phyloP scores from a whole-genome alignment of 306 rosid species.

The Biancaea sappan region DNA sequence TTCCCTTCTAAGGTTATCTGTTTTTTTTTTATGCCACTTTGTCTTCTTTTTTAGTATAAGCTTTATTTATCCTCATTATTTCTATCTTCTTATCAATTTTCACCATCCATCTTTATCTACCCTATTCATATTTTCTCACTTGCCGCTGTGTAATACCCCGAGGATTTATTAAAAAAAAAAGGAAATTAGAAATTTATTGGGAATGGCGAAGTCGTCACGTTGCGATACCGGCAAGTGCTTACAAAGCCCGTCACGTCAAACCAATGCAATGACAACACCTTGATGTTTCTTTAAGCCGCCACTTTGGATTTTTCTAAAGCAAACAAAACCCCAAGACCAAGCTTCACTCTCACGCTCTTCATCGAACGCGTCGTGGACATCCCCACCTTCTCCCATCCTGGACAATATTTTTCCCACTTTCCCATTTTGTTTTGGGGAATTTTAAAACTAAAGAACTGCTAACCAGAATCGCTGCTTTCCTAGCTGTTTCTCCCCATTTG shows the following conservation, averaged over 20 bases:
- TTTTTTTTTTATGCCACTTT: too few relatives aligned
- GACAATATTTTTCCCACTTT: conserved; percentile 1
- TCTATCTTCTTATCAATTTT: too few relatives aligned
- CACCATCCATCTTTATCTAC: too few relatives aligned
- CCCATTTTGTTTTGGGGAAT: conserved; percentile 41
- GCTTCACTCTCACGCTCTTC: neutral
- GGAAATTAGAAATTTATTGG: too few relatives aligned
- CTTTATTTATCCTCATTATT: too few relatives aligned
- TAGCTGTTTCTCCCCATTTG: conserved; percentile 46
- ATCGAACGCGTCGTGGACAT: neutral
- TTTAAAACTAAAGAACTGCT: conserved; percentile 62
- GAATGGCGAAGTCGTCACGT: neutral
- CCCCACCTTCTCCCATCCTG: neutral
- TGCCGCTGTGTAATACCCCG: too few relatives aligned
- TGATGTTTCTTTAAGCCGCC: neutral
- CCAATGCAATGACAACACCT: neutral
- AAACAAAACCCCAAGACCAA: neutral
- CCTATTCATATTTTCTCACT: too few relatives aligned
- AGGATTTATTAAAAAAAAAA: too few relatives aligned
- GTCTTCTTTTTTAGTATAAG: too few relatives aligned
- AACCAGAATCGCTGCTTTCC: conserved; percentile 43
- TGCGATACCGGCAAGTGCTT: neutral
- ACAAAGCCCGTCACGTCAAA: neutral
- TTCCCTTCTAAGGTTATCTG: too few relatives aligned
- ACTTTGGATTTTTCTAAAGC: neutral